Base-by-base conservation (phyloP, 345 rosid genomes). In the Citropsis articulata region DNA sequence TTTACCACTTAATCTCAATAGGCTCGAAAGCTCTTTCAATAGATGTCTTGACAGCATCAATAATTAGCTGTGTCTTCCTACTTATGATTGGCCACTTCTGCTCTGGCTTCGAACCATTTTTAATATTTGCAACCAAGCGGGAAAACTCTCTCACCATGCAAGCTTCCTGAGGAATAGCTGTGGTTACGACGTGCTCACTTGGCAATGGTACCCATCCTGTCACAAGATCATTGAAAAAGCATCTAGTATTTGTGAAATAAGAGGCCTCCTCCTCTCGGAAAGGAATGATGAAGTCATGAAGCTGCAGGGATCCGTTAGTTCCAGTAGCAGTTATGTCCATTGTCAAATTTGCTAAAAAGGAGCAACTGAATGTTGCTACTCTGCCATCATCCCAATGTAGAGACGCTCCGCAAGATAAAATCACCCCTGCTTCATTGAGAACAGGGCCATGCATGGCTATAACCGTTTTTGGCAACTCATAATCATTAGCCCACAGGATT, bases 131-230 rank as follows among this genome's bases (percentile, higher is more conserved):
- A 2, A 91, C 97, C 85, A 93, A 79, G 75, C 83, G 66, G 13
- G 91, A 86, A 80, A 95, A 93, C 86, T 91, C 98, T 62, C 74
- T 87, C 77, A 95, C 95, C 98, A 93, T 90, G 77, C 86, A 79
- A 35, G 81, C 92, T 83, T 93, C 98, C 79, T 95, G 98, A 4
- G 98, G 92, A 69, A 93, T 75, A 75, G 88, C 87, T 25, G 78
- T 79, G 50, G 50, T 59, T 4, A 93, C 80, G 13, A 35, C 77
- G 82, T 91, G 93, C 75, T 88, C 85, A 57, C 88, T 90, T 7
- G 88, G 84, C 57, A 60, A 5, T 0, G 71, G 5, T 18, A 16
- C 81, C 94, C 90, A 89, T 22, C 85, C 87, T 0, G 92, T 88
- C 42, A 81, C 89, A 21, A 76, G 85, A 1, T 92, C 92, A 36